phyloP scores from a whole-genome alignment of 352 stramenopile species.

The Peronospora destructor region DNA sequence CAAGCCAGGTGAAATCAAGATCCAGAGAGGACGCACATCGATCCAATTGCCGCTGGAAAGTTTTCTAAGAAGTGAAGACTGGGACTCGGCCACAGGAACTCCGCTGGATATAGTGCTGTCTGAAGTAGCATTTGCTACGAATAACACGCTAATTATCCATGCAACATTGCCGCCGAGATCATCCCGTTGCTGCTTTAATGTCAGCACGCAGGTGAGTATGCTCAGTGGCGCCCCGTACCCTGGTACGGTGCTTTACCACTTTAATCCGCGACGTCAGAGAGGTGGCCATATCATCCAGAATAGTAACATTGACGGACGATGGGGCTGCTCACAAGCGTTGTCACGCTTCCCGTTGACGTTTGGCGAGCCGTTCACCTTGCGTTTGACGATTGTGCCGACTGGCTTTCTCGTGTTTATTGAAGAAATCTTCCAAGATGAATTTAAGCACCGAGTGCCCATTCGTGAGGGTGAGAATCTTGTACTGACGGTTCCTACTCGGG shows the following conservation, averaged over 20 bases:
- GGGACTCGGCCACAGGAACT: conserved; percentile 56
- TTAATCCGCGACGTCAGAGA: conserved; percentile 60
- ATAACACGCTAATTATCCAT: conserved; percentile 83
- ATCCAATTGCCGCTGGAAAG: conserved; percentile 74
- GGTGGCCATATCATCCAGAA: conserved; percentile 72
- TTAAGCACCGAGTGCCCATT: conserved; percentile 79
- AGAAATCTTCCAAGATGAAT: conserved; percentile 78
- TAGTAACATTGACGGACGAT: conserved; percentile 76
- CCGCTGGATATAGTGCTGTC: conserved; percentile 62
- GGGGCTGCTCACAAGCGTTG: conserved; percentile 62
- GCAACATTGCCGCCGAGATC: conserved; percentile 57
- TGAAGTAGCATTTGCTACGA: conserved; percentile 71
- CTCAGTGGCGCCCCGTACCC: conserved; percentile 61
- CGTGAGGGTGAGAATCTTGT: conserved; percentile 77
- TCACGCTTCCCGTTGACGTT: conserved; percentile 62
- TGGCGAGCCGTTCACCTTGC: conserved; percentile 70
- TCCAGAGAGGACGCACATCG: conserved; percentile 63
- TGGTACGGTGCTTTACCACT: conserved; percentile 76
- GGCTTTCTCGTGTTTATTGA: conserved; percentile 76
- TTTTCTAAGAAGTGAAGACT: conserved; percentile 71
- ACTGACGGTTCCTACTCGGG: conserved; percentile 61
- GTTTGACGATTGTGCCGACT: conserved; percentile 58
- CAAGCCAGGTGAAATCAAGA: conserved; percentile 69
- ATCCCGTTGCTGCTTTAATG: conserved; percentile 68
- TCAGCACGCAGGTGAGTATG: conserved; percentile 67